Evolutionary conservation across 2,329 filamentous ascomycete species (phyloP).

Genomic region (Colletotrichum lupini): DNA sequence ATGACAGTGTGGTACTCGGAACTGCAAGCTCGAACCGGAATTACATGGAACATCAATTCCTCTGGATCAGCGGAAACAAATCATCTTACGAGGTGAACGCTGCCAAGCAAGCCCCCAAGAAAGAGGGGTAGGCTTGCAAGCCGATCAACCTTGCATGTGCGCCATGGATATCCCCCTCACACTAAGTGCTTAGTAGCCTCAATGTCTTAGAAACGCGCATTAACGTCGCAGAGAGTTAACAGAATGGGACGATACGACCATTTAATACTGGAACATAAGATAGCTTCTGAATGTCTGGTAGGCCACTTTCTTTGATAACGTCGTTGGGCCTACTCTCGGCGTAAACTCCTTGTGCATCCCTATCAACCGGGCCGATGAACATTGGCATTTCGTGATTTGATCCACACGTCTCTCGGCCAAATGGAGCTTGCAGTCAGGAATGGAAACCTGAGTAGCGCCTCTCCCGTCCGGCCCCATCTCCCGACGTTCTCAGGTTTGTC

Average conservation of each 20-base stretch:
- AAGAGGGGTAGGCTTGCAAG: neutral
- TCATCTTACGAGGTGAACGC: neutral
- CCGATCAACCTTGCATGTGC: neutral
- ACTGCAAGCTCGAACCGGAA: neutral
- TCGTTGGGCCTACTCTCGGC: neutral
- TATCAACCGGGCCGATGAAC: neutral
- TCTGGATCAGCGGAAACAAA: slow-evolving; percentile 7
- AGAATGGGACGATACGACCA: neutral
- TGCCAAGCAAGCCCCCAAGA: neutral
- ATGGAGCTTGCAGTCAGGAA: neutral
- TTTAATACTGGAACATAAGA: neutral
- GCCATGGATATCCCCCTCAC: slow-evolving; percentile 1
- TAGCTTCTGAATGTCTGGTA: too few species aligned
- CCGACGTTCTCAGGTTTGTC: neutral
- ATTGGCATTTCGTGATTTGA: neutral
- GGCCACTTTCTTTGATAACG: neutral
- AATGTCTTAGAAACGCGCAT: neutral
- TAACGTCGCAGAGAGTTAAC: neutral
- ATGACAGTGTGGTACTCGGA: neutral
- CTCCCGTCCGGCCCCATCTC: slow-evolving; percentile 27
- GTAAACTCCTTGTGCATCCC: neutral
- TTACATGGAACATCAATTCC: neutral
- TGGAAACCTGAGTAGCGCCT: neutral
- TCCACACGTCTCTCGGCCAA: neutral
- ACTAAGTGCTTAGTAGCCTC: neutral